Conservation (phyloP, 169 alveolate species). For the Perkinsus olseni region DNA sequence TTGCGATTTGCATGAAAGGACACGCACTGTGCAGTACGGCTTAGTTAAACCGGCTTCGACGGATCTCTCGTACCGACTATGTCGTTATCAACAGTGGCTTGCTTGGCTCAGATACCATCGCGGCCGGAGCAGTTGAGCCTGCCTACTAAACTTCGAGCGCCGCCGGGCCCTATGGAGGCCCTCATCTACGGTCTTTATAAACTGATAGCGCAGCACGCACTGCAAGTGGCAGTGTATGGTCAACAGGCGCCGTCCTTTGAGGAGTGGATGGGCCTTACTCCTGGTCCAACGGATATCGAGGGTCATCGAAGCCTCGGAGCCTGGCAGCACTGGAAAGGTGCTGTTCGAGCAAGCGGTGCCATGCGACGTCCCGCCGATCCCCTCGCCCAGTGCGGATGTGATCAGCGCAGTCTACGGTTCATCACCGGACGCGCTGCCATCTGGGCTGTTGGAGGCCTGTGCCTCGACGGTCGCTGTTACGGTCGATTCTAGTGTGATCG, state of each 20-base stretch:
- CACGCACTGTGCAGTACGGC: no score
- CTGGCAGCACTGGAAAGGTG: background rate
- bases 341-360: background rate
- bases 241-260: background rate
- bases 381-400: background rate
- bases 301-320: background rate
- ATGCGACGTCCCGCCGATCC: background rate
- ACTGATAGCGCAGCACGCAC: background rate
- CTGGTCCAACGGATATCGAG: background rate
- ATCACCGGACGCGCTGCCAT: constrained; percentile 4
- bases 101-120: background rate
- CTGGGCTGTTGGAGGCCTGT: background rate
- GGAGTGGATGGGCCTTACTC: background rate
- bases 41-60: no score
- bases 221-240: background rate
- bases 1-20: no score
- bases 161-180: constrained; percentile 1
- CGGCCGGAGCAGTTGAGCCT: background rate
- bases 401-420: constrained; percentile 4
- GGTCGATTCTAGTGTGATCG: background rate
- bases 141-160: background rate
- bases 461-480: background rate
- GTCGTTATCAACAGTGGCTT: no score
- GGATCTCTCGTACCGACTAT: no score
- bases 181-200: background rate